Base-by-base conservation (phyloP, 345 rosid species). In the Brassica nigra region DNA sequence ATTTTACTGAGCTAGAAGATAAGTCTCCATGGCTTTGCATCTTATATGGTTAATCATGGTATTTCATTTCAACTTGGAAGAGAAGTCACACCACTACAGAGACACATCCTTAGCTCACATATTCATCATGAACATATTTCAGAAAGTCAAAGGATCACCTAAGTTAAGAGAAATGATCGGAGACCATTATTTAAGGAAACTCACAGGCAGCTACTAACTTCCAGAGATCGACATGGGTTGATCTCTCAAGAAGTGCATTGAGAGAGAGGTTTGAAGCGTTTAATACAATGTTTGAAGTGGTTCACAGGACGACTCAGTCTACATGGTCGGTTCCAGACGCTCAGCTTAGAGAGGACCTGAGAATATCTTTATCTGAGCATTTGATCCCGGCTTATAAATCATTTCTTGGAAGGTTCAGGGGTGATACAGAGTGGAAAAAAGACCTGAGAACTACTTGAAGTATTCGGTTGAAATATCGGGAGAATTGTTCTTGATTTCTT, bases 401-500 rank as follows among this genome's bases (percentile, higher is more conserved):
- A 1, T 94, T 94, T 82, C 86, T 91, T 68, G 98, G 97, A 83
- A 84, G 98, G 71, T 94, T 91, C 84, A 90, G 97, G 83, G 85
- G 90, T 79, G 92, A 91, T 74, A 91, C 97, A 95, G 86, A 91
- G 94, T 71, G 97, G 92, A 73, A 94, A 73, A 94, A 59, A 86
- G 97, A 94, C 82, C 97, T 0, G 98, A 94, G 86, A 90, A 91
- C 80, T 94, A 91, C 84, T 87, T 94, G 77, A 94, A 92, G 85
- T 94, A 90, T 66, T 84, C 97, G 0, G 94, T 87, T 3, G 97
- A 92, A 86, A 94, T 84, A 83, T 94, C 72, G 99, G 91, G 86
- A 84, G 68, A 23, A 90, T 89, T 27, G 88, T 91, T 74, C 85
- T 92, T 84, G 98, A 94, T 90, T 91, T 94, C 89, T 94, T 92